Percentiles rank a stretch among this genome's conserved stretches.
These are phyloP conservation scores for Diutina sp. DNA, from an alignment of 1,139 yeast genomes.

Conservation along the genomic window DNA sequence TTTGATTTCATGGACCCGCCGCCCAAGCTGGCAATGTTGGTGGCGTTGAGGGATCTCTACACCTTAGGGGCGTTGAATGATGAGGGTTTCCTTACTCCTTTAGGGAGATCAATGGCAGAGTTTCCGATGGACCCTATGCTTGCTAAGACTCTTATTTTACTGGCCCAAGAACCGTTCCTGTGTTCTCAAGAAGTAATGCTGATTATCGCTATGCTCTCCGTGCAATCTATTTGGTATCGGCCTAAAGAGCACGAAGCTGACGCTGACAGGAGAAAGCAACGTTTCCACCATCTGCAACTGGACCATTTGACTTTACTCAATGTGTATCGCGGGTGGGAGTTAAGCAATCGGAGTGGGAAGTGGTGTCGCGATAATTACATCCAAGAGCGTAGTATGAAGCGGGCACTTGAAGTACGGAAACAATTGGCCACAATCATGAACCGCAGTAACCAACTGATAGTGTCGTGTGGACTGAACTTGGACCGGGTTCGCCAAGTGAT, in stretches of 20 bases:
- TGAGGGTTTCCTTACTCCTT: slow-evolving; percentile 56
- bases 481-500: slow-evolving; percentile 60
- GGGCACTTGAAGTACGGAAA: slow-evolving; percentile 68
- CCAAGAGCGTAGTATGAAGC: slow-evolving; percentile 66
- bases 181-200: slow-evolving; percentile 79
- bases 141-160: slow-evolving; percentile 53
- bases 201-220: slow-evolving; percentile 85
- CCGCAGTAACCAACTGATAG: slow-evolving; percentile 35
- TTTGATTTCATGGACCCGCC: slow-evolving; percentile 97
- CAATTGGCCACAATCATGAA: slow-evolving; percentile 59
- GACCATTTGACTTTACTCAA: slow-evolving; percentile 81
- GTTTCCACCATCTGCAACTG: slow-evolving; percentile 69
- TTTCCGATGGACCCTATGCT: slow-evolving; percentile 94
- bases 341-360: slow-evolving; percentile 41
- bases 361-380: slow-evolving; percentile 82
- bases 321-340: slow-evolving; percentile 69
- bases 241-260: slow-evolving; percentile 57
- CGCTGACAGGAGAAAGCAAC: slow-evolving; percentile 69
- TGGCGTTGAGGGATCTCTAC: slow-evolving; percentile 76
- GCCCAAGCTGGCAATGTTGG: slow-evolving; percentile 55
- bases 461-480: slow-evolving; percentile 49
- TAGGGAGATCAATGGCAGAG: slow-evolving; percentile 79
- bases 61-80: slow-evolving; percentile 75
- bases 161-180: slow-evolving; percentile 57
- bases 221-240: slow-evolving; percentile 72